Evolutionary conservation across 805 yeast genomes (phyloP), one percentile per base, ranked within the genome.

Genomic region (Kodamaea restingae): DNA sequence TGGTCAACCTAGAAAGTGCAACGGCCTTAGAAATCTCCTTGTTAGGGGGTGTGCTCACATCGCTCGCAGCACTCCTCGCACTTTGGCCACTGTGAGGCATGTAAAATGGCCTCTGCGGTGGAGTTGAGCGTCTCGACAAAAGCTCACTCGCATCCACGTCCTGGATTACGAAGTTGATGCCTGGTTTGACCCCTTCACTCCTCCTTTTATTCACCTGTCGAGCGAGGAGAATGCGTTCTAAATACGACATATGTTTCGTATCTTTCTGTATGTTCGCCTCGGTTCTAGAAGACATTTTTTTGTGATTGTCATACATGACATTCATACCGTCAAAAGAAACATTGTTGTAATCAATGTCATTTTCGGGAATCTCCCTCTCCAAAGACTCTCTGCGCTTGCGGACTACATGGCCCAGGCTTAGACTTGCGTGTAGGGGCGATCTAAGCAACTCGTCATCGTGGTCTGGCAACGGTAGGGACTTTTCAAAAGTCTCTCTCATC

Each of bases 381-480:
- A 25, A 12, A 15, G 10, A 12, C 26, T 10, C 21, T n/a, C 24
- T 29, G 29, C 17, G 10, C 14, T 27, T 27, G 31, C 17, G 31
- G 7, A 27, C 31, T 6, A 27, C 31, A 27, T 27, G 31, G 10
- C 31, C 31, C 31, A 27, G 31, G 14, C 10, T 11, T 6, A 27
- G 32, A 30, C 32, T 30, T 10, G 20, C 32, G 15, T 7, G 32
- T 10, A 40, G 26, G 7, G 55, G 52, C 1, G 54, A 49, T 18
- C 37, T 35, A n/a, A 49, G 39, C 3, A 41, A 26, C 2, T 22
- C 30, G 7, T 43, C 50, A 1, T 40, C 28, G 9, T 50, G 52
- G 1, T 49, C 31, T 2, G 65, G 67, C 17, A 63, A 41, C 10
- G 60, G 64, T 3, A 63, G 46, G 2, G 67, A 60, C 20, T 52